A percentile compares a stretch with the other conserved stretches of the same genome.
Evolutionary conservation across 495 filamentous ascomycete genomes (phyloP).

Genomic region (Penicillium maclennaniae): DNA sequence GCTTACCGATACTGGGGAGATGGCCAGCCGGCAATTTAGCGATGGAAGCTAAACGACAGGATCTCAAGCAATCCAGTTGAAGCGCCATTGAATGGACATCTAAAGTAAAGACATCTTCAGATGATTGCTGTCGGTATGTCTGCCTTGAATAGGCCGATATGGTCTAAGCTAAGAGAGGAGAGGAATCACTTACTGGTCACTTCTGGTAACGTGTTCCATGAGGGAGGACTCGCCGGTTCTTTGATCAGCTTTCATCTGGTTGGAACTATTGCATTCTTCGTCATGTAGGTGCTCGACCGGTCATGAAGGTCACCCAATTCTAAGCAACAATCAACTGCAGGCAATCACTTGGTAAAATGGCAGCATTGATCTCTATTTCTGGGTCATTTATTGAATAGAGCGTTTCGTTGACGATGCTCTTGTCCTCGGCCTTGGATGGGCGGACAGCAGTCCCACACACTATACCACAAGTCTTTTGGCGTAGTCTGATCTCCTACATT

Average conservation of each 20-base stretch:
- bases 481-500: constrained; percentile 69
- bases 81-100: constrained; percentile 44
- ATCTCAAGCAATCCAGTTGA: constrained; percentile 13
- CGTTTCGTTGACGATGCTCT: constrained; percentile 54
- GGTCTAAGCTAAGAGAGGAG: background rate
- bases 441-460: constrained; percentile 58
- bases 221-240: constrained; percentile 60
- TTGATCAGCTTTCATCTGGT: constrained; percentile 62
- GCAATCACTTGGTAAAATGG: constrained; percentile 57
- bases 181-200: constrained; percentile 51
- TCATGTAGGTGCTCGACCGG: constrained; percentile 36
- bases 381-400: constrained; percentile 55
- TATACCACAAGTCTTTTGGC: constrained; percentile 69
- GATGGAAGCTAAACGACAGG: constrained; percentile 6
- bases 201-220: constrained; percentile 55
- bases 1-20: background rate
- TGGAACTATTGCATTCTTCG: constrained; percentile 61
- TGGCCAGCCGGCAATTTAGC: constrained; percentile 1
- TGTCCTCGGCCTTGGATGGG: constrained; percentile 52
- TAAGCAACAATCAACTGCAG: constrained; percentile 9
- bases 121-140: constrained; percentile 62
- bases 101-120: constrained; percentile 62
- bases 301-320: background rate
- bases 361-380: constrained; percentile 51
- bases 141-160: constrained; percentile 31